phyloP scores from a whole-genome alignment of 2,329 filamentous ascomycete genomes.

The Ilyonectria sp. region DNA sequence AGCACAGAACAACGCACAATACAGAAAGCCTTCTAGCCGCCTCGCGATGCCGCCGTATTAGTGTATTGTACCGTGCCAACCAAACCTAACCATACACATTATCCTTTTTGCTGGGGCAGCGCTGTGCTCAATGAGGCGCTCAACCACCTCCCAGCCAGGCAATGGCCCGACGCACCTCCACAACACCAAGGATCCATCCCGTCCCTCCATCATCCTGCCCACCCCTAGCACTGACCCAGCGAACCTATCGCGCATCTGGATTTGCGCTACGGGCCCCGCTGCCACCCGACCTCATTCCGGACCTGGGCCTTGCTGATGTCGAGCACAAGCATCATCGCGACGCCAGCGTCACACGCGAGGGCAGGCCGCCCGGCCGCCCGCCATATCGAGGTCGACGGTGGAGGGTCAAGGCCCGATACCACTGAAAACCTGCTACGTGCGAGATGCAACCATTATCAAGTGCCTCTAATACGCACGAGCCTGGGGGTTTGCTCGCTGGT shows the following conservation, averaged over 20 bases:
- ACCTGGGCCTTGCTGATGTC: conserved; percentile 35
- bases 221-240: conserved; percentile 4
- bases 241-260: conserved; percentile 22
- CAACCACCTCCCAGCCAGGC: conserved; percentile 14
- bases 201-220: conserved; percentile 23
- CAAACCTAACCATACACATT: neutral
- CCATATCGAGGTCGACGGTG: conserved; percentile 17
- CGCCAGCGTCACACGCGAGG: conserved; percentile 27
- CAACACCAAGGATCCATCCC: conserved; percentile 28
- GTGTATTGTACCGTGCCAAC: neutral
- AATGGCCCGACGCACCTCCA: conserved; percentile 27
- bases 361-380: conserved; percentile 21
- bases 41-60: neutral
- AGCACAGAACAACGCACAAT: conserved; percentile 8
- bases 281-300: conserved; percentile 36
- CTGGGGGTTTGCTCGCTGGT: conserved; percentile 7
- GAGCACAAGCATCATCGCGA: conserved; percentile 29
- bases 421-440: conserved; percentile 28
- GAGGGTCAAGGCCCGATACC: conserved; percentile 16
- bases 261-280: conserved; percentile 27
- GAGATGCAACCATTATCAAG: conserved; percentile 26
- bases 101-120: conserved; percentile 11
- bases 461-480: neutral
- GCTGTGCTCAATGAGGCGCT: conserved; percentile 6
- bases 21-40: conserved; percentile 13